Evolutionary conservation across 2,329 filamentous ascomycete genomes (phyloP).

Genomic region (Grosmannia penicillata): DNA sequence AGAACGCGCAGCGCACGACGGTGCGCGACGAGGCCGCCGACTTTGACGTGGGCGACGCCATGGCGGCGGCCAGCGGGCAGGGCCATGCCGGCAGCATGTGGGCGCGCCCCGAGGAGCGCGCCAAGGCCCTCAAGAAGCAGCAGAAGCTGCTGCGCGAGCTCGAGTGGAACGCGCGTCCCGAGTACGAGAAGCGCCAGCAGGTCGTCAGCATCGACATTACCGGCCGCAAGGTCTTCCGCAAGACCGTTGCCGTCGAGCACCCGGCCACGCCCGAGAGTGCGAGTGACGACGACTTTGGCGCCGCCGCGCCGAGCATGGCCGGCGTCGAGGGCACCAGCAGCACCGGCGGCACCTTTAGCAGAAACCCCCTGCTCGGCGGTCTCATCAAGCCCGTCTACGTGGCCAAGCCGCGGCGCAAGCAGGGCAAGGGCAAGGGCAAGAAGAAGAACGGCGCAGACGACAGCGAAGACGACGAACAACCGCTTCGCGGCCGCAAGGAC

Average conservation of each 20-base stretch:
- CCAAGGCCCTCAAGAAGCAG: conserved; percentile 69
- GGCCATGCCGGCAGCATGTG: conserved; percentile 55
- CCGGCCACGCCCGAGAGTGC: conserved; percentile 31
- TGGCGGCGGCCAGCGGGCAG: conserved; percentile 16
- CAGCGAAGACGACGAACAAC: neutral
- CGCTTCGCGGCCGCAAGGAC: conserved; percentile 25
- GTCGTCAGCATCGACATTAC: conserved; percentile 76
- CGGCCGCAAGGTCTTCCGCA: conserved; percentile 59
- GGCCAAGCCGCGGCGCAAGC: conserved; percentile 9
- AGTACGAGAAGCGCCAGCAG: conserved; percentile 77
- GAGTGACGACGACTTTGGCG: conserved; percentile 15
- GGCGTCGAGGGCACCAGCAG: conserved; percentile 21
- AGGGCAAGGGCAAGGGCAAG: neutral
- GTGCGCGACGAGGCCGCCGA: conserved; percentile 72
- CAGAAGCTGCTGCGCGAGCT: conserved; percentile 72
- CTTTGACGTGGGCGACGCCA: conserved; percentile 31
- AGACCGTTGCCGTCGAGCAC: conserved; percentile 49
- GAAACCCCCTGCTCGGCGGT: conserved; percentile 49
- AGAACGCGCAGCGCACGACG: conserved; percentile 71
- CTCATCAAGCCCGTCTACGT: conserved; percentile 51
- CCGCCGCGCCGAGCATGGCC: conserved; percentile 10
- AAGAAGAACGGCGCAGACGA: neutral
- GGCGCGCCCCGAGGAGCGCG: conserved; percentile 71
- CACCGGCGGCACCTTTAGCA: conserved; percentile 46
- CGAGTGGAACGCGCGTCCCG: conserved; percentile 71